phyloP scores from a whole-genome alignment of 2,329 filamentous ascomycete genomes.

The Fusarium pilosicola region DNA sequence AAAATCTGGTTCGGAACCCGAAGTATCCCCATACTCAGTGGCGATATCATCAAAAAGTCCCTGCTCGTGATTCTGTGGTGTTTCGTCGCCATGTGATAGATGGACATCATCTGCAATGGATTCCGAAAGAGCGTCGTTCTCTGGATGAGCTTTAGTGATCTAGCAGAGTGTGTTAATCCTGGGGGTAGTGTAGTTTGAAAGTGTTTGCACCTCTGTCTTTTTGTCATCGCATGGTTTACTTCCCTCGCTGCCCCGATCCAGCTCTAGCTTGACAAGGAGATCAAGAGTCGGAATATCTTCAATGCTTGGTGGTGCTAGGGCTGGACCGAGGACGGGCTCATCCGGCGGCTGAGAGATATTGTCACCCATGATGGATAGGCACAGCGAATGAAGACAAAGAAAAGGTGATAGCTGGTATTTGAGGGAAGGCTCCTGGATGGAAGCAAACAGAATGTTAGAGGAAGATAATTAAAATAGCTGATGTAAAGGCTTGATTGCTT shows the following conservation, averaged over 20 bases:
- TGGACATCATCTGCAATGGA: neutral
- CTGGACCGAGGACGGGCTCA: neutral
- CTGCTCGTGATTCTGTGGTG: neutral
- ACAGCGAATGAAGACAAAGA: neutral
- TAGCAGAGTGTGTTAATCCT: neutral
- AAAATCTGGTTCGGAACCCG: conserved; percentile 36
- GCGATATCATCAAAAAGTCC: conserved; percentile 1
- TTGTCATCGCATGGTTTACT: neutral
- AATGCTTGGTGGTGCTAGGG: neutral
- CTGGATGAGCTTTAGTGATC: neutral
- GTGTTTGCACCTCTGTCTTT: conserved; percentile 6
- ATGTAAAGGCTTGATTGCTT: neutral
- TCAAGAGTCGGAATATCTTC: conserved; percentile 2
- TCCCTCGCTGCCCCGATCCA: neutral
- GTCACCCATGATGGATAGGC: conserved; percentile 2
- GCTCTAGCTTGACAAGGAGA: neutral
- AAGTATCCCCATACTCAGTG: conserved; percentile 28
- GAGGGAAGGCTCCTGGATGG: neutral
- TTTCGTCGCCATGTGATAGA: conserved; percentile 1
- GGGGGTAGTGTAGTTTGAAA: neutral
- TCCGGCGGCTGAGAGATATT: neutral
- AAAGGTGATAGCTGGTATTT: neutral
- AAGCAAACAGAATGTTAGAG: neutral
- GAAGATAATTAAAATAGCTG: neutral
- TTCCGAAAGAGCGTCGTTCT: neutral